Conservation (phyloP, 108 stramenopile species). For the Discostella stelligeroides region DNA sequence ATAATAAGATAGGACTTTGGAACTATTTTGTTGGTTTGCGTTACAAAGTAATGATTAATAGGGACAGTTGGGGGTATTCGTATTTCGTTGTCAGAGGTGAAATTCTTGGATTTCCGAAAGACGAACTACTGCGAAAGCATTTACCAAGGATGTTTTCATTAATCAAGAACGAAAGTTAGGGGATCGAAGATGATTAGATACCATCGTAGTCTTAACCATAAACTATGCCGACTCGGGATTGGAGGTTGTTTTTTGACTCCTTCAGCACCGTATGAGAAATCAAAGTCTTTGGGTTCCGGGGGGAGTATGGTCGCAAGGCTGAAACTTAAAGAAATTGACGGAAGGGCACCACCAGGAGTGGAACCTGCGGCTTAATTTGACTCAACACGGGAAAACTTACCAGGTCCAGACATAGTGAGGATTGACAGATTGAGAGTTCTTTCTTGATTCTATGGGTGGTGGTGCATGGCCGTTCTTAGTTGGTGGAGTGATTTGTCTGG, state of each 20-base stretch:
- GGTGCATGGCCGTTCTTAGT: constrained; percentile 83
- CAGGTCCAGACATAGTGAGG: constrained; percentile 87
- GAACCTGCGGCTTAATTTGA: constrained; percentile 85
- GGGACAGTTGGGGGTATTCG: constrained; percentile 98
- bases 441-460: constrained; percentile 88
- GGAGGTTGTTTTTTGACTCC: constrained; percentile 86
- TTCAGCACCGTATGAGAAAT: constrained; percentile 97
- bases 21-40: constrained; percentile 99
- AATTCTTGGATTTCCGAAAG: constrained; percentile 98
- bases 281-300: constrained; percentile 92
- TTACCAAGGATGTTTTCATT: constrained; percentile 99
- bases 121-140: constrained; percentile 99
- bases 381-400: constrained; percentile 84
- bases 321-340: constrained; percentile 87
- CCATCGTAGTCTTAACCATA: constrained; percentile 99
- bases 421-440: constrained; percentile 89
- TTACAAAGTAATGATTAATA: constrained; percentile 96
- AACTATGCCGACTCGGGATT: constrained; percentile 99
- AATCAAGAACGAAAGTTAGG: constrained; percentile 99
- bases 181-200: constrained; percentile 99
- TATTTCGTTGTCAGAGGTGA: constrained; percentile 98
- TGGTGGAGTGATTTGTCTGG: constrained; percentile 97
- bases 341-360: constrained; percentile 84
- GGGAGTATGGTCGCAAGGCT: constrained; percentile 78
- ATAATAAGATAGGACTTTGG: constrained; percentile 95